These are phyloP conservation scores for Nakazawaea pomicola DNA, from an alignment of 805 yeast species.

Conservation along the genomic window DNA sequence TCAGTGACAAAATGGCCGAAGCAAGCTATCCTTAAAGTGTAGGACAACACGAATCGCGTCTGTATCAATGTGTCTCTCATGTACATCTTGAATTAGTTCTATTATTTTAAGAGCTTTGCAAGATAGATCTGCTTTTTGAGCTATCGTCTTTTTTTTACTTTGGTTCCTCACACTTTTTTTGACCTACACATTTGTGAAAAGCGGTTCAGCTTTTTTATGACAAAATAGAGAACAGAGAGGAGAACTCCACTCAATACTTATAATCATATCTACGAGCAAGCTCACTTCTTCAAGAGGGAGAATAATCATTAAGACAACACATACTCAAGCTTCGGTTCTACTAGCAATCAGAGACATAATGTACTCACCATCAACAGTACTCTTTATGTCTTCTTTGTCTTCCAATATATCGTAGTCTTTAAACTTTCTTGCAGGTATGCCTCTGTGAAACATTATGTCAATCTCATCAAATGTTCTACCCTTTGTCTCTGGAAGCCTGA, in stretches of 20 bases:
- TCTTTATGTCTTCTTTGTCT: not conserved
- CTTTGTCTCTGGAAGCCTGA: constrained; percentile 36
- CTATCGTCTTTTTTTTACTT: no score
- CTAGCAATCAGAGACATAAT: not conserved
- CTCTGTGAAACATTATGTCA: constrained; percentile 29
- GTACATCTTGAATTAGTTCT: no score
- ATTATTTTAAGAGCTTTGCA: no score
- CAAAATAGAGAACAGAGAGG: no score
- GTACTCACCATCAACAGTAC: not conserved
- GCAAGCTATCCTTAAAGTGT: constrained; percentile 58
- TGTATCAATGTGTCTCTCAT: not conserved
- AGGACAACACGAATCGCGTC: constrained; percentile 30
- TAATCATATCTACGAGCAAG: no score
- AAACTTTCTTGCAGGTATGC: constrained; percentile 33
- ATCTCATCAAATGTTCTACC: constrained; percentile 33
- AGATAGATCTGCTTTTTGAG: no score
- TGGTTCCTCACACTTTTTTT: no score
- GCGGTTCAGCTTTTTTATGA: no score
- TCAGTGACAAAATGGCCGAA: constrained; percentile 62
- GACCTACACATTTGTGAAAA: no score
- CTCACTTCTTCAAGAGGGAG: no score
- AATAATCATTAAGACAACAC: no score
- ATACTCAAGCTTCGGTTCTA: not conserved
- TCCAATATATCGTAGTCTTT: constrained; percentile 21
- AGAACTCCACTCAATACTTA: no score